phyloP scores from a whole-genome alignment of 805 yeast genomes.

The Teunomyces pallodes region DNA sequence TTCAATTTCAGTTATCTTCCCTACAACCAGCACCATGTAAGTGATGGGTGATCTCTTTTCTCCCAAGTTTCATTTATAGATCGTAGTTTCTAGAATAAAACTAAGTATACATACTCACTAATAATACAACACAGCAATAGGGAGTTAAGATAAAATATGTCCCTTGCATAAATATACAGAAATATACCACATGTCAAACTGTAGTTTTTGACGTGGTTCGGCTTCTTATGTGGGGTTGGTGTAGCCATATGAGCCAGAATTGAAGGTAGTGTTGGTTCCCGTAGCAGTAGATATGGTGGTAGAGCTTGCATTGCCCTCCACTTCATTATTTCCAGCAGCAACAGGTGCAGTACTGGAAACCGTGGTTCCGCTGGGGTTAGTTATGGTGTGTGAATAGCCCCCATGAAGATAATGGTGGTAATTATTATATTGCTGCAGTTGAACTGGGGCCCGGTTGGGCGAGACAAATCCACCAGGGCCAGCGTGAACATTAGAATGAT shows the following conservation, averaged over 20 bases:
- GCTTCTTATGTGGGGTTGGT: conserved; percentile 3
- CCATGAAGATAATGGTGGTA: conserved; percentile 4
- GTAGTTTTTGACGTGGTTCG: neutral
- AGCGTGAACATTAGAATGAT: neutral
- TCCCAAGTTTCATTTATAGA: neutral
- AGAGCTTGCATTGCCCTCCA: neutral
- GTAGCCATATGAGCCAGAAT: conserved; percentile 2
- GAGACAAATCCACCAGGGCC: conserved; percentile 1
- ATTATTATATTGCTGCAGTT: conserved; percentile 1
- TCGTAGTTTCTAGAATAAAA: neutral
- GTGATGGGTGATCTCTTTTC: neutral
- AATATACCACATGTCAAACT: neutral
- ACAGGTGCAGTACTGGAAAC: neutral
- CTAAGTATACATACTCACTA: neutral
- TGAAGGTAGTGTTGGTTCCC: neutral
- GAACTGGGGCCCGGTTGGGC: conserved; percentile 2
- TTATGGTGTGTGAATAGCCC: neutral
- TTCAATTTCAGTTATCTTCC: neutral
- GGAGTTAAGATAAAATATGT: neutral
- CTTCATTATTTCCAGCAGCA: neutral
- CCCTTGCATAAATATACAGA: conserved; percentile 1
- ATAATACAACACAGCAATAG: conserved; percentile 2
- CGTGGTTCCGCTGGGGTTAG: neutral
- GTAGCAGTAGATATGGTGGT: neutral
- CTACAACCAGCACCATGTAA: no score